Percentiles rank a stretch among this genome's conserved stretches.
Conservation (phyloP, 371 early-diverging fungal species). For the Lichtheimia ornata region DNA sequence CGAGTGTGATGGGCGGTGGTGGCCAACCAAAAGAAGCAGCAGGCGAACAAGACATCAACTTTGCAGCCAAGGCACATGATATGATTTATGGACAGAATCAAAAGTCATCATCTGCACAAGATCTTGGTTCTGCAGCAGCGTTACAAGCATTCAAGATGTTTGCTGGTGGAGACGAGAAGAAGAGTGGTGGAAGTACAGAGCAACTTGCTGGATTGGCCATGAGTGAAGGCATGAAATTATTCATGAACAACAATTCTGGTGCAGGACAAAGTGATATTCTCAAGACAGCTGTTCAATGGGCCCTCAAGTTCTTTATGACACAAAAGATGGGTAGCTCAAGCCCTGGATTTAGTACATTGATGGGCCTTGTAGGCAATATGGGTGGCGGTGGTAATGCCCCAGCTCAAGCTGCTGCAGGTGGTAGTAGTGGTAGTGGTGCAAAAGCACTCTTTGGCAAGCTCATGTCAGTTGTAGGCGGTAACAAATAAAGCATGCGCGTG, state of each 20-base stretch:
- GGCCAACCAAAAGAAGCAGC: constrained; percentile 28
- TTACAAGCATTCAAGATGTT: constrained; percentile 55
- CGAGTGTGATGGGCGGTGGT: constrained; percentile 27
- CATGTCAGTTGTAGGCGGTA: background rate
- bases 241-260: constrained; percentile 29
- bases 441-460: constrained; percentile 11
- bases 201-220: constrained; percentile 49
- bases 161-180: constrained; percentile 31
- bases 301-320: constrained; percentile 22
- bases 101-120: constrained; percentile 32
- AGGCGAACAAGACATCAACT: constrained; percentile 30
- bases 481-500: no score
- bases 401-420: constrained; percentile 1
- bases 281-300: constrained; percentile 11
- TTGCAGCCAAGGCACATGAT: constrained; percentile 34
- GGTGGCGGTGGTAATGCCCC: constrained; percentile 12
- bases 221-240: constrained; percentile 53
- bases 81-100: constrained; percentile 38
- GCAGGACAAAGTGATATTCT: constrained; percentile 16
- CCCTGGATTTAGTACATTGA: constrained; percentile 19
- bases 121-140: constrained; percentile 51
- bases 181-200: constrained; percentile 26
- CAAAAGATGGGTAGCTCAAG: constrained; percentile 10
- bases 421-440: background rate
- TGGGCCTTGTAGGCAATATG: constrained; percentile 16